Conservation (phyloP, 768 basidiomycete species). For the Hortiboletus campestris region DNA sequence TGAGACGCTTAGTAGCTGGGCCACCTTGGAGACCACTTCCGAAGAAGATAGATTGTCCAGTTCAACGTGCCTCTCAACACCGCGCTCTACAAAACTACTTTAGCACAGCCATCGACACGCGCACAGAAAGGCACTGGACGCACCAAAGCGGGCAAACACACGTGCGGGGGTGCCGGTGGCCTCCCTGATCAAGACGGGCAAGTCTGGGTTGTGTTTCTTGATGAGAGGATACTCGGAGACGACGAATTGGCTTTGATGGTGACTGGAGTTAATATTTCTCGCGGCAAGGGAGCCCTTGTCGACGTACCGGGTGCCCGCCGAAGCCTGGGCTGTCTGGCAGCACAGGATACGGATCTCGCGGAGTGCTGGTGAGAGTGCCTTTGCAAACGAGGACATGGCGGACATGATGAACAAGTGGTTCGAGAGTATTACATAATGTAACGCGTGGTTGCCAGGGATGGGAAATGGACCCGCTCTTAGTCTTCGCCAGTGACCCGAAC, state of each 20-base stretch:
- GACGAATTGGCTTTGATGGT: constrained; percentile 68
- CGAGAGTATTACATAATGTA: constrained; percentile 28
- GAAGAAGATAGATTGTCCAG: constrained; percentile 70
- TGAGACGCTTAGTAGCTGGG: constrained; percentile 50
- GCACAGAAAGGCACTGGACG: constrained; percentile 30
- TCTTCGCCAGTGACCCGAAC: constrained; percentile 19
- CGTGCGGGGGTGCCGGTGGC: constrained; percentile 77
- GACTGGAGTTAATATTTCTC: background rate
- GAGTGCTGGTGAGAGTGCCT: constrained; percentile 72
- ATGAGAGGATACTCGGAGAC: constrained; percentile 68
- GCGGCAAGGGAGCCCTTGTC: constrained; percentile 1
- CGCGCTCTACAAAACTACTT: constrained; percentile 53
- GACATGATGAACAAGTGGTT: constrained; percentile 21
- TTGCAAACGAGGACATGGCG: constrained; percentile 62
- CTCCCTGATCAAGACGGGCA: constrained; percentile 82
- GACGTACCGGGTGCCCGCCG: constrained; percentile 74
- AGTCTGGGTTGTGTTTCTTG: constrained; percentile 81
- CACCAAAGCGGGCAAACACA: constrained; percentile 84
- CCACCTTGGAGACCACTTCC: constrained; percentile 71
- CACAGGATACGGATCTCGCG: constrained; percentile 79
- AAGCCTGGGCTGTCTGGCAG: constrained; percentile 74
- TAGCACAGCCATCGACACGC: constrained; percentile 17
- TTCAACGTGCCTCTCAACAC: constrained; percentile 78
- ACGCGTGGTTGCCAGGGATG: constrained; percentile 10
- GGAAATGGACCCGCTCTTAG: constrained; percentile 4